phyloP scores from a whole-genome alignment of 257 asterid species.

The Buddleja alternifolia region DNA sequence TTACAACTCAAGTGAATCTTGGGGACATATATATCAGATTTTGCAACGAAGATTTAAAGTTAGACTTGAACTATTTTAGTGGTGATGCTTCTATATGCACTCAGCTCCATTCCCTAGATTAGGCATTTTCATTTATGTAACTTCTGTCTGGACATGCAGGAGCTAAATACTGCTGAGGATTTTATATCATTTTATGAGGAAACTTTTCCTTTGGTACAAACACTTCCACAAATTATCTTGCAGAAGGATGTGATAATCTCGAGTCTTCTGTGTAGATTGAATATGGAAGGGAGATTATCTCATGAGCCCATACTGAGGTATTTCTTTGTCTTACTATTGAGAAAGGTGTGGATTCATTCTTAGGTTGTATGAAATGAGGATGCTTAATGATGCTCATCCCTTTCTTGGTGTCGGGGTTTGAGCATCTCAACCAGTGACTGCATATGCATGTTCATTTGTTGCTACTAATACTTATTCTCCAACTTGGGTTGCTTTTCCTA shows the following conservation, averaged over 20 bases:
- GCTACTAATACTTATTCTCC: neutral
- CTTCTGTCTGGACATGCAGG: constrained; percentile 54
- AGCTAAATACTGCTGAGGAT: constrained; percentile 89
- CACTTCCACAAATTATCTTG: constrained; percentile 83
- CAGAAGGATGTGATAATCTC: constrained; percentile 72
- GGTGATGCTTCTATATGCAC: neutral
- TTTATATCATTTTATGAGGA: constrained; percentile 88
- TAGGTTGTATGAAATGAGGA: no score
- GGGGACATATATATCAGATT: neutral
- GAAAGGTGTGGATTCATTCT: neutral
- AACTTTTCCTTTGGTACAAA: constrained; percentile 82
- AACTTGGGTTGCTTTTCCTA: neutral
- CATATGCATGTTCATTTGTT: no score
- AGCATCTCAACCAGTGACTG: no score
- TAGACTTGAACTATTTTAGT: neutral
- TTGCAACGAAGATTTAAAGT: neutral
- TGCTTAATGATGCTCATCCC: no score
- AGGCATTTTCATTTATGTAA: constrained; percentile 7
- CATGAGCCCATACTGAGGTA: constrained; percentile 86
- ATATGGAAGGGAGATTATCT: constrained; percentile 76
- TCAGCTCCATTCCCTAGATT: neutral
- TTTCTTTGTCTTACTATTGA: constrained; percentile 2
- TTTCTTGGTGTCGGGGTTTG: no score
- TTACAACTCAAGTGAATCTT: neutral
- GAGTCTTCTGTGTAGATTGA: constrained; percentile 62